These are phyloP conservation scores for Megacollybia marginata DNA, from an alignment of 768 basidiomycete species.

Conservation along the genomic window DNA sequence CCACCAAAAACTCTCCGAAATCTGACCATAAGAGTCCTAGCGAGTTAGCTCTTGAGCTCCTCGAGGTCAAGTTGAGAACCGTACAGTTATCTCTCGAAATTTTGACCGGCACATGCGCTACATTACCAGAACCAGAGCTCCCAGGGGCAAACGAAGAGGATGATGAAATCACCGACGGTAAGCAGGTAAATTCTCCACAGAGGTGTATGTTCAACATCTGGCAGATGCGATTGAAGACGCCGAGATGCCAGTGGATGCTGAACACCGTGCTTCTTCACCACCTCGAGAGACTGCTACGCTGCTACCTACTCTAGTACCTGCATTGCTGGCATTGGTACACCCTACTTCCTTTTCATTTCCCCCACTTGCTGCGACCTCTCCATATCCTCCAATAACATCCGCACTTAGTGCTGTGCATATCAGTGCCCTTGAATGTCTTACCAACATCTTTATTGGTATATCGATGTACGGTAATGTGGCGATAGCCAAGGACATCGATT, in stretches of 20 bases:
- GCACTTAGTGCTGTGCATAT: slow-evolving; percentile 78
- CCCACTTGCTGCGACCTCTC: slow-evolving; percentile 57
- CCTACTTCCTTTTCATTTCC: slow-evolving; percentile 82
- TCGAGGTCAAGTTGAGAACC: slow-evolving; percentile 67
- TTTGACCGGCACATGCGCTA: slow-evolving; percentile 82
- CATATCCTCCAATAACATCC: slow-evolving; percentile 85
- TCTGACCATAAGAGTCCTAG: slow-evolving; percentile 68
- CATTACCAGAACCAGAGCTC: slow-evolving; percentile 68
- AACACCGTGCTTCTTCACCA: slow-evolving; percentile 11
- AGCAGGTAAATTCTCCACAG: slow-evolving; percentile 1
- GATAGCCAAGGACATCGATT: slow-evolving; percentile 36
- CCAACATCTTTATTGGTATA: slow-evolving; percentile 79
- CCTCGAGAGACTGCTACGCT: slow-evolving; percentile 28
- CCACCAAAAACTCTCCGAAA: slow-evolving; percentile 59
- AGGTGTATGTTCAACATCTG: too few species aligned
- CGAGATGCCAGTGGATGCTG: slow-evolving; percentile 36
- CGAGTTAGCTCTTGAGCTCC: slow-evolving; percentile 63
- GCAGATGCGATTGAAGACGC: slow-evolving; percentile 16
- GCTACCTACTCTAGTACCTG: slow-evolving; percentile 56
- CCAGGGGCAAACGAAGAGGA: slow-evolving; percentile 22
- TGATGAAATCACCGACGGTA: slow-evolving; percentile 27
- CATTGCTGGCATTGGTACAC: slow-evolving; percentile 60
- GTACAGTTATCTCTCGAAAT: slow-evolving; percentile 84
- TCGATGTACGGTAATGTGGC: slow-evolving; percentile 37
- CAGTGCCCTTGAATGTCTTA: slow-evolving; percentile 81